Base-by-base conservation (phyloP, 2,329 filamentous ascomycete genomes). In the Paracoccidioides brasiliensis region DNA sequence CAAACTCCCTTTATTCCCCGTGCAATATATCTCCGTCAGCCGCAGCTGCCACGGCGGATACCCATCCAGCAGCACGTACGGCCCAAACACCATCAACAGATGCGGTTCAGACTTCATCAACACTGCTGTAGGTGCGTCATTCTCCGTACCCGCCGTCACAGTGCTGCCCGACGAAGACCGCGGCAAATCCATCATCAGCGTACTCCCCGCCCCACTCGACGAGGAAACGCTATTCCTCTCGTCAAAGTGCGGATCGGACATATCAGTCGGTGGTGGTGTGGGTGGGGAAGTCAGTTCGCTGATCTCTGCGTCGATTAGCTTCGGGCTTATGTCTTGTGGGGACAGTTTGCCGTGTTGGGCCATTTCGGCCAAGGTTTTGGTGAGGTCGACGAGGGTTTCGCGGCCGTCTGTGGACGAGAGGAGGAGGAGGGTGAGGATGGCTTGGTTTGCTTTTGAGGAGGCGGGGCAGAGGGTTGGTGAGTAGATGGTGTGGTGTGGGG, bases 41-140 rank as follows among this genome's bases (percentile, higher is more conserved):
- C 93, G 81, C 59, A 97, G 80, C 72, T 96, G 93, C 93, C 93
- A 98, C 0, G 93, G 93, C 8, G 93, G 93, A 68, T 97, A 98
- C 8, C 93, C 90, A 54, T 89, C 84, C 46, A 98, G 73, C 67
- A 90, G 84, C 54, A 97, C 82, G 52, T 83, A 82, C 3, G 90
- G 88, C 0, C 86, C 83, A 69, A 98, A 98, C 7, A 95, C 74
- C 55, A 98, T 80, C 57, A 98, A 75, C 12, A 98, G 76, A 68
- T 97, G 90, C 2, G 93, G 93, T 71, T 98, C 91, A 8, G 81
- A 78, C 79, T 94, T 93, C 58, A 95, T 83, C 53, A 60, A 43
- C 4, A 33, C 30, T 32, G 42, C 38, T 42, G 40, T 49, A 14
- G 57, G 49, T 0, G 45, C 49, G 32, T 32, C 22, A 35, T 28